Evolutionary conservation across 2,329 filamentous ascomycete species (phyloP), one percentile per base, ranked within the genome.

Genomic region (Fusarium lateritium): DNA sequence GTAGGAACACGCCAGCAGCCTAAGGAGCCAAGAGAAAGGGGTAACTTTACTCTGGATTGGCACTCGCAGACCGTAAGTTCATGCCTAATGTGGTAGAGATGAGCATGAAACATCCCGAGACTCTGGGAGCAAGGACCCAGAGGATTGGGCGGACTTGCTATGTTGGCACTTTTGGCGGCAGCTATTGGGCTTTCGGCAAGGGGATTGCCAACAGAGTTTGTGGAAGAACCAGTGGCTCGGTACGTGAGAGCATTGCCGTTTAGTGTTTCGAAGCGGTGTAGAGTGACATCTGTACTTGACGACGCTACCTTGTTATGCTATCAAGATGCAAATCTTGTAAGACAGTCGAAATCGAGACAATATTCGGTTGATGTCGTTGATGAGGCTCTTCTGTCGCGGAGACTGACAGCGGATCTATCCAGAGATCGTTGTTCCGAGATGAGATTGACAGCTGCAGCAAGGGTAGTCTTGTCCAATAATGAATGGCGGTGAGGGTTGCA

Each of bases 391-490:
- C 40, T 49, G 24, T 40, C 65, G 47, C 61, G 40, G 58, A 57
- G 46, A 47, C 56, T 72, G 72, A 64, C 68, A 73, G 66, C 72
- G 72, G 72, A 74, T 74, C 72, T 74, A 74, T 58, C 72, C 72
- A 69, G 56, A 33, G 39, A 69, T 50, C 55, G 51, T 63, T 50
- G 44, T 44, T 44, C 28, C 39, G 58, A 56, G 40, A 56, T 49
- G 65, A 62, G 54, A 53, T 49, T 66, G 70, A 65, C 65, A 67
- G 62, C 42, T 56, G 62, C 57, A 70, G 44, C 54, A 70, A 60
- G 68, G 67, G 61, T 65, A 22, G 40, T 28, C 17, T 51, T 57
- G 56, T 51, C 62, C 56, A 71, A 70, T 60, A 46, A n/a, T 22
- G 54, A 54, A 42, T 44, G 46, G 24, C 50, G 53, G 64, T 42